phyloP scores from a whole-genome alignment of 2,329 filamentous ascomycete species.

The Ophiobolus disseminans region DNA sequence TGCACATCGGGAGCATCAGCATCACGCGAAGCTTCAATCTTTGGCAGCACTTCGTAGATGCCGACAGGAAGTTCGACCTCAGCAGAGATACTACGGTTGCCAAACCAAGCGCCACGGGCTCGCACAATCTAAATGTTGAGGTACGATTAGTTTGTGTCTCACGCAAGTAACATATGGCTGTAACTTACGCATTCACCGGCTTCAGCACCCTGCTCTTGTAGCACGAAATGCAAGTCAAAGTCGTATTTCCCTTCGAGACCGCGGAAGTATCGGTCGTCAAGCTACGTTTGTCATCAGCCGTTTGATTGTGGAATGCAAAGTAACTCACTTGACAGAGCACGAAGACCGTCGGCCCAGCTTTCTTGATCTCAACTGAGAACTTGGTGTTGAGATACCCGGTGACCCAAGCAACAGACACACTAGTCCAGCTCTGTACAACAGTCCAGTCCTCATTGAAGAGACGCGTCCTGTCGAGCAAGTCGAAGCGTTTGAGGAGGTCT shows the following conservation, averaged over 20 bases:
- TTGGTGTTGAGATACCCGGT: conserved; percentile 67
- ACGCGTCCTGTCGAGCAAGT: conserved; percentile 65
- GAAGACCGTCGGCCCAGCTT: conserved; percentile 61
- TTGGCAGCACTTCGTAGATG: conserved; percentile 75
- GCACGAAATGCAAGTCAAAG: conserved; percentile 64
- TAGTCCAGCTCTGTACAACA: conserved; percentile 66
- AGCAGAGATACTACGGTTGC: conserved; percentile 76
- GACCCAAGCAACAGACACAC: conserved; percentile 64
- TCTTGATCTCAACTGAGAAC: conserved; percentile 62
- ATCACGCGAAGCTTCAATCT: conserved; percentile 69
- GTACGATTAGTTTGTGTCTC: too few species aligned
- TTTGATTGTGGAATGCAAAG: conserved; percentile 47
- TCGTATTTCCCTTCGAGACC: conserved; percentile 64
- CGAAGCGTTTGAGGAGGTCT: conserved; percentile 64
- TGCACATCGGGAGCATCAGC: conserved; percentile 62
- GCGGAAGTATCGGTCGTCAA: conserved; percentile 66
- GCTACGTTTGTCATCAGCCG: conserved; percentile 52
- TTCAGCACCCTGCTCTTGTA: conserved; percentile 58
- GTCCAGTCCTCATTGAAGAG: conserved; percentile 67
- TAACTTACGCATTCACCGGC: conserved; percentile 62
- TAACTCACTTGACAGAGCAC: conserved; percentile 62
- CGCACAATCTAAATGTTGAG: conserved; percentile 64
- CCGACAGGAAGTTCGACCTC: conserved; percentile 77
- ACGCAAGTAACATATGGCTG: too few species aligned
- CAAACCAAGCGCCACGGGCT: conserved; percentile 59